Base-by-base conservation (phyloP, 345 rosid genomes). In the Angophora floribunda region DNA sequence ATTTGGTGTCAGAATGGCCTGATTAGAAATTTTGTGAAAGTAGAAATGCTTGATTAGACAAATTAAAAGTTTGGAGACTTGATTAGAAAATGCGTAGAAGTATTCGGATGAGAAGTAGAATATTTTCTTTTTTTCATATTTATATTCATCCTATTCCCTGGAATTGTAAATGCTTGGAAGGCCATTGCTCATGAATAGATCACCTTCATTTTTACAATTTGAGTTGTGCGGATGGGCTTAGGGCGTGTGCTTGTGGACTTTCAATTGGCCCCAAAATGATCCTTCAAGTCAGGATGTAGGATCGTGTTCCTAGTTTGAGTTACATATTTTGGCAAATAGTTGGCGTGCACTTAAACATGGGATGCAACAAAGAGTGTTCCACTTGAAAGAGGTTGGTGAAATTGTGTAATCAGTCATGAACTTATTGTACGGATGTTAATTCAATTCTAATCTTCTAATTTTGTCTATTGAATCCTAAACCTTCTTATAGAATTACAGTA, bases 371-470 rank as follows among this genome's bases (percentile, higher is more conserved):
- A 63, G 17, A 63, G 36, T 13, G 75, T 13, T 13, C 75, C 75
- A 0, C 30, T 63, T 63, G 17, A 13, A 1, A 59, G 13, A 10
- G 13, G 11, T 4, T 0, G 65, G 30, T 13, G 3, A 28, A 61
- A 61, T 61, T 28, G 32, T 61, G 4, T 28, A 28, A 61, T 61
- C 2, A 28, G 1, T 63, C 6, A 6, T 63, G 13, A 63, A 28
- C 1, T 2, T 63, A n/a, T 63, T 6, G 30, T 28, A 28, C 0
- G 2, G 9, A 63, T n/a, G 0, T 3, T 1, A 63, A 63, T 63
- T 30, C 8, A 3, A 13, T 13, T 2, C 1, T 15, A 6, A 14
- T 13, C 36, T 63, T 13, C 1, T 6, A 28, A 63, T 63, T 13
- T 63, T 28, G 3, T n/a, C 16, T 28, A 61, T 61, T 1, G 2